These are phyloP conservation scores for Fusarium anguioides DNA, from an alignment of 2,329 filamentous ascomycete genomes.

Conservation along the genomic window DNA sequence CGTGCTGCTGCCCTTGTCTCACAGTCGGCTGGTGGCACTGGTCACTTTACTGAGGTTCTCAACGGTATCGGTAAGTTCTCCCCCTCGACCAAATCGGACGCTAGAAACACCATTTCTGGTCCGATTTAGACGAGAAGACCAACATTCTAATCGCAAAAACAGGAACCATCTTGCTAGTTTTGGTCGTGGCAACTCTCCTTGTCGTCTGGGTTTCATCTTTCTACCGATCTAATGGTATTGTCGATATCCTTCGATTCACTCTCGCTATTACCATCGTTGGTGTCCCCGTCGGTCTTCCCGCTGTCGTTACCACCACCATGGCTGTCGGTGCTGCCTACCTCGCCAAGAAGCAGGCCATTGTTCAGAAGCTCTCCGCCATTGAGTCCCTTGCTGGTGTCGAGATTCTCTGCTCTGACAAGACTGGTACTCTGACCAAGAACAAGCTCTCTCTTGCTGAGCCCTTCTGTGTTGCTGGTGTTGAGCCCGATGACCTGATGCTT, in stretches of 20 bases:
- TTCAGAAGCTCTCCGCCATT: slow-evolving; percentile 91
- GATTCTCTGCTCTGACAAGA: slow-evolving; percentile 95
- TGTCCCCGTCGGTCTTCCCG: slow-evolving; percentile 92
- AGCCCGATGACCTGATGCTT: slow-evolving; percentile 89
- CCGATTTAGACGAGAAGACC: too few relatives aligned
- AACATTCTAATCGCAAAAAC: too few relatives aligned
- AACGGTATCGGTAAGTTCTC: slow-evolving; percentile 75
- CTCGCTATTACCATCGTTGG: slow-evolving; percentile 91
- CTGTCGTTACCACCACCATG: slow-evolving; percentile 95
- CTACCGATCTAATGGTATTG: slow-evolving; percentile 86
- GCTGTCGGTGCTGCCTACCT: slow-evolving; percentile 92
- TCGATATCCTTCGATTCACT: slow-evolving; percentile 84
- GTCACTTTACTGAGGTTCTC: slow-evolving; percentile 92
- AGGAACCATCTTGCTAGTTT: slow-evolving; percentile 76
- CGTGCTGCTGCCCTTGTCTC: slow-evolving; percentile 88
- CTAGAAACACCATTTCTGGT: too few relatives aligned
- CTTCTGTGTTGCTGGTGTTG: slow-evolving; percentile 83
- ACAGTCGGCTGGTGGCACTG: slow-evolving; percentile 76
- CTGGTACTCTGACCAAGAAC: slow-evolving; percentile 93
- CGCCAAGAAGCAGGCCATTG: slow-evolving; percentile 91
- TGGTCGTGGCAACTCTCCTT: slow-evolving; percentile 83
- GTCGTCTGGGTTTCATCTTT: slow-evolving; percentile 88
- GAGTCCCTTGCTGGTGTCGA: slow-evolving; percentile 93
- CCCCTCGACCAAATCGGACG: too few relatives aligned
- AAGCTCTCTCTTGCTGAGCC: slow-evolving; percentile 89